Evolutionary conservation across 306 rosid genomes (phyloP), one percentile per base, ranked within the genome.

Genomic region (Mimosa bimucronata): DNA sequence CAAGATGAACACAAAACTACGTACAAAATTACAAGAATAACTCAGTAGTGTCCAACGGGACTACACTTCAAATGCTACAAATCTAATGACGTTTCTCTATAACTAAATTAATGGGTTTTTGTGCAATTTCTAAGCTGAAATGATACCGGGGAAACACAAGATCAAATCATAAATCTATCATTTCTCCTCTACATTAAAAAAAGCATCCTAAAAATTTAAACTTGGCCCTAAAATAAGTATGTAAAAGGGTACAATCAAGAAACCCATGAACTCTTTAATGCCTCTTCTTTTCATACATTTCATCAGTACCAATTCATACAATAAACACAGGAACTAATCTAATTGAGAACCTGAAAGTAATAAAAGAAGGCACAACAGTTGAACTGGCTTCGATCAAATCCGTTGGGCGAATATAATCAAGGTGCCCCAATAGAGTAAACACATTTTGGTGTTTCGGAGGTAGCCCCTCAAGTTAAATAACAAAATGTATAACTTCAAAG

Each of bases 321-420:
- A n/a, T n/a, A n/a, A n/a, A n/a, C n/a, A n/a, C n/a, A n/a, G n/a
- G n/a, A n/a, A n/a, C 0, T 34, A 34, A 34, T 34, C 5, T 34
- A 34, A 34, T 34, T 6, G 62, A 28, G 6, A 72, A 91, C 98
- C 92, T 95, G 60, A 86, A 48, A 79, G 88, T 85, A 84, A 95
- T 92, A 76, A 28, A 92, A 37, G 98, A 92, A 77, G 98, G 98
- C 26, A 82, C 90, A 6, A 84, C 77, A 14, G 97, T 92, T 0
- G 98, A 95, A 86, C 77, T 83, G 34, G 98, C 98, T 84, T 95
- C 98, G 6, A 73, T 65, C 40, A 91, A 61, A 95, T 87, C n/a
- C 95, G 86, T 28, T 90, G 94, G 2, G 98, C 94, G 83, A 73
- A 81, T 84, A 69, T 92, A 95, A 85, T 91, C 94, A 67, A 79